Conservation (phyloP, 2,329 filamentous ascomycete genomes). For the Fusarium albosuccineum region DNA sequence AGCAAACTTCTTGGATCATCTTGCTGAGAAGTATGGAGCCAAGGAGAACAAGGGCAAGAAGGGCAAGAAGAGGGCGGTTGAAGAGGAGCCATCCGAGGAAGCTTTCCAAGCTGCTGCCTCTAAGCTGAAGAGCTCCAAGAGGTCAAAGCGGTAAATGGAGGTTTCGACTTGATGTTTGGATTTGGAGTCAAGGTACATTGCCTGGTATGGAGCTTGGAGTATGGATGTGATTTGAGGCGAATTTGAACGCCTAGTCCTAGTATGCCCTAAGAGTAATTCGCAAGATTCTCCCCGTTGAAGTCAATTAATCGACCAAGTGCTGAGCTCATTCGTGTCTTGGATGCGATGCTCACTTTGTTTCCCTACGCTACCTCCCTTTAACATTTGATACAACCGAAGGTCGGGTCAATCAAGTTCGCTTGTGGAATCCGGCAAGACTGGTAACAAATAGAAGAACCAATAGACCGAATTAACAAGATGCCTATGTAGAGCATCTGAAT, state of each 20-base stretch:
- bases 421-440: too few relatives aligned
- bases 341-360: too few relatives aligned
- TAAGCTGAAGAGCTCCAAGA: conserved; percentile 54
- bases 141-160: conserved; percentile 34
- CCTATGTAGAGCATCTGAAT: too few relatives aligned
- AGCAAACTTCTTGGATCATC: conserved; percentile 74
- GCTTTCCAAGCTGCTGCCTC: conserved; percentile 70
- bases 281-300: too few relatives aligned
- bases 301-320: too few relatives aligned
- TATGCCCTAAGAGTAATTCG: background rate
- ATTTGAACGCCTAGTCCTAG: background rate
- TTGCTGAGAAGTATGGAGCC: conserved; percentile 82
- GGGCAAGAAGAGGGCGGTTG: conserved; percentile 65
- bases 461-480: too few relatives aligned
- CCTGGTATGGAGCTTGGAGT: conserved; percentile 6
- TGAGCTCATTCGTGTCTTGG: too few relatives aligned
- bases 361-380: too few relatives aligned
- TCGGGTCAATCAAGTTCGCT: too few relatives aligned
- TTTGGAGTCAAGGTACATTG: conserved; percentile 12
- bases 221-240: conserved; percentile 14
- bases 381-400: too few relatives aligned
- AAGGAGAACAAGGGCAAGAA: conserved; percentile 60
- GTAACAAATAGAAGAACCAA: too few relatives aligned
- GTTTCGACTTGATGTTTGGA: background rate
- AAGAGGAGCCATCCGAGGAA: conserved; percentile 74